Conservation (phyloP, 1,139 yeast species). For the Yamadazyma diddensiae region DNA sequence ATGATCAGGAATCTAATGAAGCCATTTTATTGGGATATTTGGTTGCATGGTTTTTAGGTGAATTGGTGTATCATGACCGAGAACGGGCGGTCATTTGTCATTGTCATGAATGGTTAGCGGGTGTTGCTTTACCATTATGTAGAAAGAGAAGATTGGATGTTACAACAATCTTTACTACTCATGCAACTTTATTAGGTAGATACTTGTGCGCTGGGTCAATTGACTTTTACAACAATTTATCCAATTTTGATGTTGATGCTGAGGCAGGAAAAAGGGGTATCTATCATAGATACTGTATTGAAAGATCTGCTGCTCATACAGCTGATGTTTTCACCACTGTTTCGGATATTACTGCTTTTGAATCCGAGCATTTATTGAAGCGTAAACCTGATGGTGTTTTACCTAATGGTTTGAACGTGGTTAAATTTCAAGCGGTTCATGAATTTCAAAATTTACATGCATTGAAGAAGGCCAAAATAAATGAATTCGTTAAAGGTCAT, state of each 20-base stretch:
- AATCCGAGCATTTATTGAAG: constrained; percentile 87
- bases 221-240: constrained; percentile 90
- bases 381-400: constrained; percentile 97
- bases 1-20: constrained; percentile 85
- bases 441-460: constrained; percentile 98
- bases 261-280: constrained; percentile 98
- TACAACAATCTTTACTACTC: constrained; percentile 95
- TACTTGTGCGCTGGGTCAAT: constrained; percentile 95
- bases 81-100: constrained; percentile 90
- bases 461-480: constrained; percentile 82
- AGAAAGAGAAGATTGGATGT: constrained; percentile 89
- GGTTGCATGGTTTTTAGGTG: constrained; percentile 97
- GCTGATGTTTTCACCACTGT: constrained; percentile 98
- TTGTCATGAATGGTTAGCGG: constrained; percentile 98
- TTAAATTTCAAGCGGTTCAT: constrained; percentile 95
- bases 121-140: constrained; percentile 90
- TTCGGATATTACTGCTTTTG: constrained; percentile 93
- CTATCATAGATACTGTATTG: constrained; percentile 95
- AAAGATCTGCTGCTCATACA: constrained; percentile 93
- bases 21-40: constrained; percentile 90
- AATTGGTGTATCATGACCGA: constrained; percentile 75
- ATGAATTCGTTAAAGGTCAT: constrained; percentile 94
- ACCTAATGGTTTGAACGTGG: constrained; percentile 95
- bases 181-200: constrained; percentile 92
- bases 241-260: constrained; percentile 90